Conservation (phyloP, 2,329 filamentous ascomycete genomes). For the Eurotiales sp. region DNA sequence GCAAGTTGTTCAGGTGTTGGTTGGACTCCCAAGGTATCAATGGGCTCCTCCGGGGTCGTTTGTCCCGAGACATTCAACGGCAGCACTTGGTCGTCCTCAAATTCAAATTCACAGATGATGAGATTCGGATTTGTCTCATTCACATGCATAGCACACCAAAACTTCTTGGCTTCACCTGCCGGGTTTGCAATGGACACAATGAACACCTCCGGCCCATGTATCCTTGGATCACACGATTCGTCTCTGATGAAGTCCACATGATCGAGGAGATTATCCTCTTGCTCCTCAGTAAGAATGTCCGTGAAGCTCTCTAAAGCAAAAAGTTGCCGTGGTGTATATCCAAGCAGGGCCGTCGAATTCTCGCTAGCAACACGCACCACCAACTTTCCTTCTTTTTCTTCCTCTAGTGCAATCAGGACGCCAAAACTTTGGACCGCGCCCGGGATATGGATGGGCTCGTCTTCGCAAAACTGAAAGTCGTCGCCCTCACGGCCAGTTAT, state of each 20-base stretch:
- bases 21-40: constrained; percentile 69
- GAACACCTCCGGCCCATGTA: constrained; percentile 82
- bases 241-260: constrained; percentile 86
- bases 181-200: constrained; percentile 67
- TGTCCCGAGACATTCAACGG: constrained; percentile 61
- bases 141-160: constrained; percentile 86
- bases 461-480: constrained; percentile 74
- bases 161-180: constrained; percentile 56
- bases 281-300: constrained; percentile 80
- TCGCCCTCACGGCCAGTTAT: constrained; percentile 74
- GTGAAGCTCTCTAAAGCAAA: constrained; percentile 73
- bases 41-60: constrained; percentile 58
- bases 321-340: constrained; percentile 71
- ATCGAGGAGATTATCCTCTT: constrained; percentile 76
- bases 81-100: constrained; percentile 69
- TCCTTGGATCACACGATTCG: constrained; percentile 69
- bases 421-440: constrained; percentile 82
- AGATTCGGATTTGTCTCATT: constrained; percentile 64
- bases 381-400: constrained; percentile 65
- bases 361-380: constrained; percentile 73
- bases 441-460: constrained; percentile 85
- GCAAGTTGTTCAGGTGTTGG: constrained; percentile 71
- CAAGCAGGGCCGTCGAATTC: constrained; percentile 71
- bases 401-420: constrained; percentile 67
- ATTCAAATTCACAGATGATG: constrained; percentile 83